phyloP scores from a whole-genome alignment of 257 asterid species.

The Agastache rugosa region DNA sequence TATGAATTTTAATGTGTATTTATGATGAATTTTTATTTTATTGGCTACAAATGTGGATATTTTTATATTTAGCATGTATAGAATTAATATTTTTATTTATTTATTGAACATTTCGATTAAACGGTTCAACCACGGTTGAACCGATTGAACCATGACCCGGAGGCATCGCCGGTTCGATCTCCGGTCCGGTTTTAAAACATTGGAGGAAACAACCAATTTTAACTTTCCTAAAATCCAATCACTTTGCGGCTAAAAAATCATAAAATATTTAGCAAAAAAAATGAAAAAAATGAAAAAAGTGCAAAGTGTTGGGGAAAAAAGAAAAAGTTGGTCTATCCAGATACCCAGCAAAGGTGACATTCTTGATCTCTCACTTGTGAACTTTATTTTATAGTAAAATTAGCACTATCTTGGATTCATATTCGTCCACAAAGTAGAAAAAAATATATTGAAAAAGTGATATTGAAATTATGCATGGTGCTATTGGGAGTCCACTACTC shows the following conservation, averaged over 20 bases:
- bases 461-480: slow-evolving; percentile 33
- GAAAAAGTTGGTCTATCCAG: slow-evolving; percentile 40
- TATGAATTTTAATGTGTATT: too few species aligned
- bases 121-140: too few species aligned
- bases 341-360: slow-evolving; percentile 42
- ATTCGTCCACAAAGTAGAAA: slow-evolving; percentile 30
- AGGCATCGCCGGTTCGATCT: too few species aligned
- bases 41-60: too few species aligned
- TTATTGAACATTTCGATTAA: too few species aligned
- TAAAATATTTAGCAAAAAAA: not conserved
- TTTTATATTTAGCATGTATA: too few species aligned
- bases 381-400: slow-evolving; percentile 19
- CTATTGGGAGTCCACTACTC: slow-evolving; percentile 38
- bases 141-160: too few species aligned
- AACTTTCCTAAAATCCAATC: not conserved
- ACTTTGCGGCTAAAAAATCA: slow-evolving; percentile 40
- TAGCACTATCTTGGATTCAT: slow-evolving; percentile 36
- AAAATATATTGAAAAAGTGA: slow-evolving; percentile 14
- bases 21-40: too few species aligned
- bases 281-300: not conserved
- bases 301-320: slow-evolving; percentile 34
- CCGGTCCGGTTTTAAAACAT: too few species aligned
- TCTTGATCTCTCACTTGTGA: slow-evolving; percentile 34
- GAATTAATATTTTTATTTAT: too few species aligned
- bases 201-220: not conserved